Percentiles rank a stretch among this genome's conserved stretches.
Conservation (phyloP, 1,284 basidiomycete genomes). For the Pseudozyma sp. region DNA sequence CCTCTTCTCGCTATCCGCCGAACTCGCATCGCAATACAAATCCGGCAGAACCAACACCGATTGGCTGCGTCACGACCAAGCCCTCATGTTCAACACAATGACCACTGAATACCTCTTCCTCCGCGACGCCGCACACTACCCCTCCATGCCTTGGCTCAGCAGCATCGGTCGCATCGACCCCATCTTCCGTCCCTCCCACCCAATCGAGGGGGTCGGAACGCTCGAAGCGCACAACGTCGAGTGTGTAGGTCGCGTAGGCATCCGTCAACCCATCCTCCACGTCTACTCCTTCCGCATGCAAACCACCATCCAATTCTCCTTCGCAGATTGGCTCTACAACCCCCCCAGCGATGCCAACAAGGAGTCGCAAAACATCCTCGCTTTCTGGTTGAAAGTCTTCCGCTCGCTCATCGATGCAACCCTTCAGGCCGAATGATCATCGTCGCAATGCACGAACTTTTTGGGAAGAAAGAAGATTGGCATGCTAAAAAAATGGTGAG, state of each 20-base stretch:
- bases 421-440: slow-evolving; percentile 1
- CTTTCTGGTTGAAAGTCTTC: slow-evolving; percentile 31
- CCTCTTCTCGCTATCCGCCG: slow-evolving; percentile 5
- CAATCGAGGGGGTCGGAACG: not conserved
- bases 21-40: slow-evolving; percentile 17
- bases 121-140: slow-evolving; percentile 15
- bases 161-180: slow-evolving; percentile 28
- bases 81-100: slow-evolving; percentile 35
- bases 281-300: slow-evolving; percentile 16
- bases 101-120: slow-evolving; percentile 38
- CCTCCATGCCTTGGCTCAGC: slow-evolving; percentile 43
- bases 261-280: slow-evolving; percentile 47
- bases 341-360: not conserved
- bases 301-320: slow-evolving; percentile 29
- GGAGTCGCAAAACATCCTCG: slow-evolving; percentile 20
- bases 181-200: slow-evolving; percentile 10
- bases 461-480: not conserved
- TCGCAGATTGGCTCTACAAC: slow-evolving; percentile 39
- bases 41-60: slow-evolving; percentile 10
- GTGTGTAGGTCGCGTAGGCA: slow-evolving; percentile 24
- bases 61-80: slow-evolving; percentile 34
- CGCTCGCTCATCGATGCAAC: slow-evolving; percentile 16
- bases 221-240: slow-evolving; percentile 15
- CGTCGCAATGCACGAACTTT: not conserved
- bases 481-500: not conserved